Conservation (phyloP, 768 basidiomycete species). For the Kwoniella newhampshirensis region DNA sequence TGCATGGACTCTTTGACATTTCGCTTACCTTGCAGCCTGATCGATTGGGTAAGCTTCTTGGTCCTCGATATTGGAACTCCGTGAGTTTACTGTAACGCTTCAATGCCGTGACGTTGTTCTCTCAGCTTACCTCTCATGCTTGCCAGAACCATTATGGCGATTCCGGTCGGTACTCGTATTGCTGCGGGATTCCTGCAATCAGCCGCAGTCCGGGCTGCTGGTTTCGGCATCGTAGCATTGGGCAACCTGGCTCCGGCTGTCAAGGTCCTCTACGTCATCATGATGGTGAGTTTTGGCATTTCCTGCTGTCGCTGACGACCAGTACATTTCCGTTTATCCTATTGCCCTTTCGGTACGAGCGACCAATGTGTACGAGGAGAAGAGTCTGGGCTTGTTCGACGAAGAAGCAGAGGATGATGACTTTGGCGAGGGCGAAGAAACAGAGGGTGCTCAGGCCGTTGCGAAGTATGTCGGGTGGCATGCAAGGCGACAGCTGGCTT, state of each 20-base stretch:
- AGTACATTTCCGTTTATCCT: slow-evolving; percentile 34
- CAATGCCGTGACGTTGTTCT: no score
- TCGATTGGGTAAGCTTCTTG: slow-evolving; percentile 88
- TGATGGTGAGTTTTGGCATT: slow-evolving; percentile 71
- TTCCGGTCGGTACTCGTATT: slow-evolving; percentile 71
- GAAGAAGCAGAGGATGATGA: slow-evolving; percentile 57
- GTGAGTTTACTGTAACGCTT: slow-evolving; percentile 24
- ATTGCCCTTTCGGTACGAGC: slow-evolving; percentile 66
- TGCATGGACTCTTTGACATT: background rate
- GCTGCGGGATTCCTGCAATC: slow-evolving; percentile 76
- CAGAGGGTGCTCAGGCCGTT: slow-evolving; percentile 46
- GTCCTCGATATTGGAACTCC: slow-evolving; percentile 81
- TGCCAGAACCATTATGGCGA: slow-evolving; percentile 61
- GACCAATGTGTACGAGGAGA: slow-evolving; percentile 76
- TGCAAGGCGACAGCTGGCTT: slow-evolving; percentile 70
- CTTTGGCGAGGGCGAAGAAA: slow-evolving; percentile 28
- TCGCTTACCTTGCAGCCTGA: slow-evolving; percentile 57
- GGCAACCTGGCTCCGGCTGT: slow-evolving; percentile 80
- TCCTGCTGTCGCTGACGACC: background rate
- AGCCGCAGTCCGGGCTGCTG: slow-evolving; percentile 75
- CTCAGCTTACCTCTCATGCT: background rate
- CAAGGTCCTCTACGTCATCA: slow-evolving; percentile 81
- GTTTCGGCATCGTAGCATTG: slow-evolving; percentile 75
- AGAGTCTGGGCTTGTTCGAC: slow-evolving; percentile 76
- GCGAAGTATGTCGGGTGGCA: slow-evolving; percentile 54